Evolutionary conservation across 345 rosid genomes (phyloP), one percentile per base, ranked within the genome.

Genomic region (Fremontodendron californicum): DNA sequence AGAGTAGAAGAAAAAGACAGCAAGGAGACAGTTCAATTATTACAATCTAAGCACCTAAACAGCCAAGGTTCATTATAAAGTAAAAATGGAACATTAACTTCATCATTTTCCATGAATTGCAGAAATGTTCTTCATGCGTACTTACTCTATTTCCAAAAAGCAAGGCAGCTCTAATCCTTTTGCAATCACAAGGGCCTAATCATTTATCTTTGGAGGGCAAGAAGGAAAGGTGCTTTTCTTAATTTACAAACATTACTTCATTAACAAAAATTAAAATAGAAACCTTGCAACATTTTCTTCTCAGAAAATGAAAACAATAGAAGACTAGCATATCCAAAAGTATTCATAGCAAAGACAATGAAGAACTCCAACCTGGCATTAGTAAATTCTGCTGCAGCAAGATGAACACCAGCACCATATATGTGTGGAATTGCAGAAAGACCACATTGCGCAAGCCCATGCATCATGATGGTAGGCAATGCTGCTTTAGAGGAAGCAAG

Each of bases 401-500:
- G 90, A 84, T 90, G 97, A 78, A 94, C 88, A 71, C 98, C 98
- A 82, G 77, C 79, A 80, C 96, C 99, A 78, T 85, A 87, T 21
- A 66, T 49, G 29, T 92, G 84, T 82, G 85, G 92, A 48, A 84
- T 81, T 42, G 79, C 71, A 75, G 86, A 88, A 23, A 88, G 75
- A 74, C 85, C 90, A 81, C 89, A 88, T 68, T 86, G 86, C 66
- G 93, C 92, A 80, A 94, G 88, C 43, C 98, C 98, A 68, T 85
- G 90, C 58, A 2, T 74, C 86, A 74, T 77, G 5, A 96, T 42
- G 1, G 84, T 79, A 51, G 86, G 70, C 37, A 92, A 52, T 29
- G 83, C 81, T 74, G 60, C 85, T 80, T 86, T 89, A 48, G 94
- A 83, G 54, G 89, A 74, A 86, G 92, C 89, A 84, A 96, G 99